Conservation (phyloP, 495 filamentous ascomycete species). For the Parachaetomium inaequale region DNA sequence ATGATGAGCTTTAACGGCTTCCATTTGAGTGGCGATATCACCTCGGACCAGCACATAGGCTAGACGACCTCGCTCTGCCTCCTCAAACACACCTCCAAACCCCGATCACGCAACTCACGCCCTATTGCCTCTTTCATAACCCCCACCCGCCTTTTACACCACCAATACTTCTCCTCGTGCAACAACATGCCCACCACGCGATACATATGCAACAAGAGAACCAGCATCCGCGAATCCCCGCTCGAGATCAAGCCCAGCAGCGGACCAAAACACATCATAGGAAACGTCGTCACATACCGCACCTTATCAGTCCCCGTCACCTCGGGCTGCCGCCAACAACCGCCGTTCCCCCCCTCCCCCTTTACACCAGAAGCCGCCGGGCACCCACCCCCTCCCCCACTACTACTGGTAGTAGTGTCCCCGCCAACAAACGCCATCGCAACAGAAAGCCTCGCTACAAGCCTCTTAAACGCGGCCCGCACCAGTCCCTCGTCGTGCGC, state of each 20-base stretch:
- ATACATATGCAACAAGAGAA: constrained; percentile 30
- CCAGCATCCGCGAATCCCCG: constrained; percentile 27
- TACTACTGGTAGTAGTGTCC: too few species aligned
- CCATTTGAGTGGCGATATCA: not conserved
- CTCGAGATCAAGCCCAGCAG: constrained; percentile 23
- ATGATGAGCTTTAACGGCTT: constrained; percentile 29
- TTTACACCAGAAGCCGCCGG: not conserved
- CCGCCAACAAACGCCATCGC: constrained; percentile 22
- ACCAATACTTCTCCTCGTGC: constrained; percentile 24
- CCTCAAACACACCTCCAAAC: constrained; percentile 19
- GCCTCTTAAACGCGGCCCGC: constrained; percentile 16
- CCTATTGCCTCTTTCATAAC: constrained; percentile 22
- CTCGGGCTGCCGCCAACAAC: not conserved
- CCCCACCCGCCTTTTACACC: constrained; percentile 17
- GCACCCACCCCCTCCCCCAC: too few species aligned
- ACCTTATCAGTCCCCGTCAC: constrained; percentile 10
- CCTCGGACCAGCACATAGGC: not conserved
- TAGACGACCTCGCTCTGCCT: not conserved
- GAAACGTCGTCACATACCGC: constrained; percentile 29
- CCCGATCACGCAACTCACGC: constrained; percentile 20
- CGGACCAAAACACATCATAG: constrained; percentile 29
- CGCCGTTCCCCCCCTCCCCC: not conserved
- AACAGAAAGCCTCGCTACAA: constrained; percentile 17
- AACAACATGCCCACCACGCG: constrained; percentile 20
- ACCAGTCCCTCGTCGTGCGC: not conserved